These are phyloP conservation scores for Pseudogymnoascus sp. DNA, from an alignment of 2,329 filamentous ascomycete species.

Conservation along the genomic window DNA sequence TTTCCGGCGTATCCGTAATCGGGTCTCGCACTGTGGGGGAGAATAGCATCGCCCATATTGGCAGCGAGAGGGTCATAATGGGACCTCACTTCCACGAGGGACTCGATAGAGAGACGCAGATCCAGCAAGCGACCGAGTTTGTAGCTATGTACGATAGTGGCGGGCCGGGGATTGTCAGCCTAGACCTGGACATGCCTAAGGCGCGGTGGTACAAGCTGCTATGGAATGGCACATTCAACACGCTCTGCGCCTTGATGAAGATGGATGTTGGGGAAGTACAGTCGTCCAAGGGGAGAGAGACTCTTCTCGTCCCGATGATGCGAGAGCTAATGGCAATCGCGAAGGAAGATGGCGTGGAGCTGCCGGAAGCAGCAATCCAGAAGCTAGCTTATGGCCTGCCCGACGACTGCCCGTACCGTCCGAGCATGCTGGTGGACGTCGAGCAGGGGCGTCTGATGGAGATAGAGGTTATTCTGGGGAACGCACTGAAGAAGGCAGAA, in stretches of 20 bases:
- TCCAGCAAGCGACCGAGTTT: conserved; percentile 17
- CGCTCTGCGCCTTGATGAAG: conserved; percentile 17
- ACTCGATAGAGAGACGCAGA: conserved; percentile 11
- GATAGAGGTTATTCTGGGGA: conserved; percentile 48
- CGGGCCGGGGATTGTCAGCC: conserved; percentile 16
- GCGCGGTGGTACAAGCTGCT: conserved; percentile 22
- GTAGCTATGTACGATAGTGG: conserved; percentile 19
- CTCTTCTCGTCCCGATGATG: conserved; percentile 23
- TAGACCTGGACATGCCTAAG: conserved; percentile 18
- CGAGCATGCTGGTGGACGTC: conserved; percentile 46
- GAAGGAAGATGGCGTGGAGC: conserved; percentile 17
- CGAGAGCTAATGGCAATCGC: conserved; percentile 20
- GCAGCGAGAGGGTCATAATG: conserved; percentile 18
- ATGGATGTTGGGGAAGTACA: conserved; percentile 18
- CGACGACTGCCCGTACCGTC: conserved; percentile 16
- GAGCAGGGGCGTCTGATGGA: conserved; percentile 45
- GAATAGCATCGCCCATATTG: conserved; percentile 20
- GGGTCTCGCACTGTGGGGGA: conserved; percentile 18
- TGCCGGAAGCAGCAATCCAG: conserved; percentile 17
- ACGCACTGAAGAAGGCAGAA: conserved; percentile 43
- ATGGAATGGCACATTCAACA: conserved; percentile 22
- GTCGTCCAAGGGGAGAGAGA: conserved; percentile 21
- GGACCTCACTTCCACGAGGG: conserved; percentile 18
- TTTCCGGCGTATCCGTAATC: conserved; percentile 22
- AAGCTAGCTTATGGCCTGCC: conserved; percentile 3